Evolutionary conservation across 345 rosid species (phyloP), one percentile per base, ranked within the genome.

Genomic region (Citropsis articulata): DNA sequence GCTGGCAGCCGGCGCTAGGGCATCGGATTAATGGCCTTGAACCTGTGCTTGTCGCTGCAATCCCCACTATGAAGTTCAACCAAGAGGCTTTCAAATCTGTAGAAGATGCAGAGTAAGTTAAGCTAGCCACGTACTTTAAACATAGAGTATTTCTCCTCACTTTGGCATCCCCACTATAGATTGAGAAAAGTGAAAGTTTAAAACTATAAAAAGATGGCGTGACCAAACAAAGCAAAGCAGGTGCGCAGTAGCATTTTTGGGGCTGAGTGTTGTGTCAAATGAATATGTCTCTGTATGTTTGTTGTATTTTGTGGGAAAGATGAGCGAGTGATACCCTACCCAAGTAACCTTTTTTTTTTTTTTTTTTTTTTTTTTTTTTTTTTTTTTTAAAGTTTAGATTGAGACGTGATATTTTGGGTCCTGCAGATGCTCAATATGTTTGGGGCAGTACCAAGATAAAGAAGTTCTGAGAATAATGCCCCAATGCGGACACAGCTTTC

Each of bases 361-460:
- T 0, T 53, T 10, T 8, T 70, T 65, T 45, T 1, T 8, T 30
- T 30, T 30, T 30, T 30, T 30, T 69, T 64, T 40, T 0, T 24
- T 2, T 2, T 36, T 36, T 36, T 36, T 7, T 7, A 6, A 48
- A 25, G 35, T 30, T 18, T 71, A 77, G 66, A 69, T 64, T 66
- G 72, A 79, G 19, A 4, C 55, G 24, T 25, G 35, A 18, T 77
- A n/a, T 31, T 69, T 66, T 69, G 12, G 18, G 48, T 28, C 18
- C 7, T 70, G 75, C 85, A 92, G 96, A 75, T 92, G 97, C 79
- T 84, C 97, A 0, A 92, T 92, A 77, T 92, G 94, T 66, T 78
- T 92, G 40, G 94, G 91, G 50, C 92, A 90, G 72, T 92, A 92
- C 85, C 86, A 87, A 75, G 94, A 92, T 84, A 86, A 83, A 82